Percentiles rank a stretch among this genome's conserved stretches.
Evolutionary conservation across 2,329 filamentous ascomycete species (phyloP).

Genomic region (Pseudocercospora ulei): DNA sequence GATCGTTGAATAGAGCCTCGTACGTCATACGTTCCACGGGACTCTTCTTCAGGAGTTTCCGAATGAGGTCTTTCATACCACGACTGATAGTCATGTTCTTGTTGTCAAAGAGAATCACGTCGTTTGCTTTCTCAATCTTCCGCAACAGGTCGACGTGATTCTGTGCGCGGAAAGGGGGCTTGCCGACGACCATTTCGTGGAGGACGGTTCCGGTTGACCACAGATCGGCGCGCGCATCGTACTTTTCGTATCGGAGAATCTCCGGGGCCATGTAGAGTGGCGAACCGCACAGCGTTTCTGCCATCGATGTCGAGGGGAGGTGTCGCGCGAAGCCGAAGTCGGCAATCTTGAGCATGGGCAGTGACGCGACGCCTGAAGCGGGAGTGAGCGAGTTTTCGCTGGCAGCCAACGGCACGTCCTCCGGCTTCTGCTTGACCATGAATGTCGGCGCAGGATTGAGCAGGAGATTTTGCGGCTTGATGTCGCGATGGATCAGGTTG

Average conservation of each 20-base stretch:
- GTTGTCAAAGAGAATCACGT: slow-evolving; percentile 63
- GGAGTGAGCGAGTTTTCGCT: slow-evolving; percentile 74
- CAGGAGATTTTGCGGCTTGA: slow-evolving; percentile 93
- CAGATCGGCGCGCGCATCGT: slow-evolving; percentile 90
- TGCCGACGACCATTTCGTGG: slow-evolving; percentile 88
- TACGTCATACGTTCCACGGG: slow-evolving; percentile 80
- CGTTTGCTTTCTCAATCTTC: slow-evolving; percentile 81
- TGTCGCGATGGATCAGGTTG: slow-evolving; percentile 89
- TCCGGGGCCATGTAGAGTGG: slow-evolving; percentile 98
- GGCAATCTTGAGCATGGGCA: slow-evolving; percentile 94
- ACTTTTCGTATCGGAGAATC: slow-evolving; percentile 92
- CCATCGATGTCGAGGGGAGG: slow-evolving; percentile 78
- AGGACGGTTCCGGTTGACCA: slow-evolving; percentile 96
- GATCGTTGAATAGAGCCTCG: slow-evolving; percentile 69
- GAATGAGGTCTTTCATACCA: slow-evolving; percentile 71
- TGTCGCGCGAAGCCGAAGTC: slow-evolving; percentile 98
- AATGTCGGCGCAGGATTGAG: slow-evolving; percentile 69
- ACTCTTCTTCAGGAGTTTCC: slow-evolving; percentile 70
- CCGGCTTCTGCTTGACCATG: slow-evolving; percentile 54
- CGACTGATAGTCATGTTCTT: slow-evolving; percentile 49
- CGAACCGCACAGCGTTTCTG: slow-evolving; percentile 91
- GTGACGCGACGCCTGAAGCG: slow-evolving; percentile 65
- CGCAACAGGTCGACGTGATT: slow-evolving; percentile 91
- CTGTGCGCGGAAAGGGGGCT: slow-evolving; percentile 78
- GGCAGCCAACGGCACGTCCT: slow-evolving; percentile 62